phyloP scores from a whole-genome alignment of 306 rosid species.

The Fragaria nilgerrensis region DNA sequence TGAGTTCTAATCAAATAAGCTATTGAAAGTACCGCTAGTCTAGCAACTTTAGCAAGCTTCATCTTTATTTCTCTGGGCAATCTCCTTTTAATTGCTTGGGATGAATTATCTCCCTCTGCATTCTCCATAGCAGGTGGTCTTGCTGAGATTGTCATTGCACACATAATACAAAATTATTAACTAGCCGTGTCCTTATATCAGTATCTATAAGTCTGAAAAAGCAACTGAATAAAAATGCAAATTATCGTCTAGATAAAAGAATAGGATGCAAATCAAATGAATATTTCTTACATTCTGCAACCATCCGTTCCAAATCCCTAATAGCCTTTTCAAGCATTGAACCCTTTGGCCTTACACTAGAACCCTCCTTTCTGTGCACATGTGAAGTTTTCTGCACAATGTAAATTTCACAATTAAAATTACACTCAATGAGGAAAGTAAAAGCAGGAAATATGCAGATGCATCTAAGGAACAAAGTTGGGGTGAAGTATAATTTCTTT shows the following conservation, averaged over 20 bases:
- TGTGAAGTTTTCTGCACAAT: conserved; percentile 64
- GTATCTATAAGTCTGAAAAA: conserved; percentile 14
- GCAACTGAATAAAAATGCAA: conserved; percentile 5
- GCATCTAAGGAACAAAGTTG: background rate
- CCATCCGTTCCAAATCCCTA: conserved; percentile 90
- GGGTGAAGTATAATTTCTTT: conserved; percentile 11
- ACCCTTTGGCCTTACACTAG: conserved; percentile 69
- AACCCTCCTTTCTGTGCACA: conserved; percentile 74
- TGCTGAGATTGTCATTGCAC: conserved; percentile 49
- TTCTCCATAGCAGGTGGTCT: conserved; percentile 88
- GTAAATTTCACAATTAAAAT: conserved; percentile 23
- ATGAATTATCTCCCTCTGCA: conserved; percentile 67
- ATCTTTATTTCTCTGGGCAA: conserved; percentile 93
- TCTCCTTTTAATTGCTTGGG: conserved; percentile 91
- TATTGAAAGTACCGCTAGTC: conserved; percentile 69
- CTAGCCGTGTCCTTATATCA: conserved; percentile 23
- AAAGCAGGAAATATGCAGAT: conserved; percentile 10
- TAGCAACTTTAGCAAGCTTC: conserved; percentile 97
- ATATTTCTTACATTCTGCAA: conserved; percentile 79
- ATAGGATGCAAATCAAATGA: conserved; percentile 16
- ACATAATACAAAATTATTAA: conserved; percentile 24
- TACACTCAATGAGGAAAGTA: conserved; percentile 13
- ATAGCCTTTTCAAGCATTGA: conserved; percentile 92
- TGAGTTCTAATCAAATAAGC: conserved; percentile 20
- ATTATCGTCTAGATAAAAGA: conserved; percentile 11